Base-by-base conservation (phyloP, 1,284 basidiomycete species). In the Microbotryum violaceum region DNA sequence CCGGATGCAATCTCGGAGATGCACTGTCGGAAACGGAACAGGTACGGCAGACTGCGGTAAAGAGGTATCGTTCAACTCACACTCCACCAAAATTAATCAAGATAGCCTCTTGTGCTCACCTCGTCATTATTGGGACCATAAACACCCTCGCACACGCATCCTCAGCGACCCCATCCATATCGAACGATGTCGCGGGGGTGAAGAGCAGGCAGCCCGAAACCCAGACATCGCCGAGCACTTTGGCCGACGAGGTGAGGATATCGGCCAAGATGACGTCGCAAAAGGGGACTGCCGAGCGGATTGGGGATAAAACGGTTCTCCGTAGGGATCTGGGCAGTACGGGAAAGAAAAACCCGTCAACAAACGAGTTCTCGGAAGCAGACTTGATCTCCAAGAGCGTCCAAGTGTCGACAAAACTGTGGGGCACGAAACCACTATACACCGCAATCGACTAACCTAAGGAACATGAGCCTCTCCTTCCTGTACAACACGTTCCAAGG, bases 171-270 rank as follows among this genome's bases (percentile, higher is more conserved):
- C 69, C 70, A 20, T 70, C 60, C 16, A 73, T 44, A 25, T 51
- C 45, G 25, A 49, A 60, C 37, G 52, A 49, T 25, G 48, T 47
- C 44, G 57, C 63, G 44, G 25, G 48, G 18, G 53, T 51, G 75
- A 58, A 89, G 76, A 91, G 89, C 86, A 80, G 77, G 74, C 82
- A 86, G 3, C 86, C 72, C 1, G 89, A 91, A 27, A 97, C 78
- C 88, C 89, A 97, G 54, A 94, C 79, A 71, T 98, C 94, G 20
- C 92, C 96, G 45, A 97, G 79, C 31, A 98, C 92, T 77, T 97
- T 97, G 49, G 96, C 92, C 70, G 91, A 96, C 0, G 91, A 96
- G 0, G 96, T 98, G 71, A 96, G 83, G 64, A 97, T 84, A 80
- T 99, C 96, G 59, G 94, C 93, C 61, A 96, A 84, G 52, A 98